Evolutionary conservation across 1,284 basidiomycete species (phyloP).

Genomic region (Heterobasidion annosum): DNA sequence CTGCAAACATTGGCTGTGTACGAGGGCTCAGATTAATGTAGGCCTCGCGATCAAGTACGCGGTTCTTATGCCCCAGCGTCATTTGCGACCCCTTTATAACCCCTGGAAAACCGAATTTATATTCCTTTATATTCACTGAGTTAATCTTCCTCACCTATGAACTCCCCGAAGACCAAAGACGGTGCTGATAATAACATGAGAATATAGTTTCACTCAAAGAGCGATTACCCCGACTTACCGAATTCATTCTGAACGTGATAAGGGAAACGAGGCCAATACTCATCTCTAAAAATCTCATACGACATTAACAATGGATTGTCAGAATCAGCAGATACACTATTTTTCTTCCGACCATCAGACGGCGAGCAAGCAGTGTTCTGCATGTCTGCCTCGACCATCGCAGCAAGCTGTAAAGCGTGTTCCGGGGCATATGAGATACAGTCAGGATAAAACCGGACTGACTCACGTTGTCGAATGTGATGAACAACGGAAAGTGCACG

Average conservation of each 20-base stretch:
- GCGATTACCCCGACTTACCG: constrained; percentile 25
- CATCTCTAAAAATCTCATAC: constrained; percentile 38
- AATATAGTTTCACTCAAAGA: neutral
- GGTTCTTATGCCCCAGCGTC: constrained; percentile 23
- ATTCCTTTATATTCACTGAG: neutral
- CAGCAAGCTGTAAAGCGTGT: constrained; percentile 10
- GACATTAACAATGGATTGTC: constrained; percentile 26
- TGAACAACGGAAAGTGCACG: constrained; percentile 61
- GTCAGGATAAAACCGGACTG: neutral
- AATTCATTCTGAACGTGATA: constrained; percentile 44
- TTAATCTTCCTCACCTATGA: constrained; percentile 36
- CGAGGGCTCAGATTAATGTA: constrained; percentile 45
- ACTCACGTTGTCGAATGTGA: constrained; percentile 53
- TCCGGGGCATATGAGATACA: constrained; percentile 1
- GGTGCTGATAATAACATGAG: constrained; percentile 32
- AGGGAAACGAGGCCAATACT: constrained; percentile 60
- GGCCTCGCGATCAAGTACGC: constrained; percentile 31
- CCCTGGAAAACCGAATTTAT: constrained; percentile 26
- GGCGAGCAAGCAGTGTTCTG: neutral
- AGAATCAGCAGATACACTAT: neutral
- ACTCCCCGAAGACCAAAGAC: constrained; percentile 57
- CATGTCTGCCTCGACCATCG: neutral
- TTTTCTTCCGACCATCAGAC: no score
- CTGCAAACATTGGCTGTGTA: constrained; percentile 45
- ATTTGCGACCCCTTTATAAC: constrained; percentile 61